A percentile compares a stretch with the other conserved stretches of the same genome.
Conservation (phyloP, 805 yeast genomes). For the Scheffersomyces coipomensis region DNA sequence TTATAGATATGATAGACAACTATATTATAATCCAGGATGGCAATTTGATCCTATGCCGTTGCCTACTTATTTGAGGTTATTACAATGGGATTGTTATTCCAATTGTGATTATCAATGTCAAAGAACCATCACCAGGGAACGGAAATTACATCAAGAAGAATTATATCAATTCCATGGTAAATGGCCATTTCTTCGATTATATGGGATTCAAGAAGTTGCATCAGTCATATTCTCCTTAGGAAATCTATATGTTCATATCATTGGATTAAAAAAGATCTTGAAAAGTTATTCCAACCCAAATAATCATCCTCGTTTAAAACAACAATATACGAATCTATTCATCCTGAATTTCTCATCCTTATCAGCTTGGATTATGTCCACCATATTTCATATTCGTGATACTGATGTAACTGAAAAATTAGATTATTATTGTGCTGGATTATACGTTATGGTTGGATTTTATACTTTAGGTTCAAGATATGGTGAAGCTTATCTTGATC, state of each 20-base stretch:
- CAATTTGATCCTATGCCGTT: conserved; percentile 39
- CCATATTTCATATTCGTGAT: conserved; percentile 88
- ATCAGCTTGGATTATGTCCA: conserved; percentile 85
- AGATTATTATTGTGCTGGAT: conserved; percentile 92
- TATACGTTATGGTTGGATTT: conserved; percentile 78
- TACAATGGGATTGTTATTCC: conserved; percentile 73
- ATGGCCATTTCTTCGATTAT: conserved; percentile 85
- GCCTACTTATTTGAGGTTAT: conserved; percentile 36
- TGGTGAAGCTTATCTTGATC: conserved; percentile 52
- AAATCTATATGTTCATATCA: conserved; percentile 47
- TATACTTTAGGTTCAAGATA: conserved; percentile 64
- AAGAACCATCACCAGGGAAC: conserved; percentile 59
- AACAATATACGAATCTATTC: conserved; percentile 31
- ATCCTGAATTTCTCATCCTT: conserved; percentile 62
- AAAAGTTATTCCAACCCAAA: not conserved
- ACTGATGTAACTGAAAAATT: conserved; percentile 73
- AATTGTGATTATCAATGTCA: conserved; percentile 96
- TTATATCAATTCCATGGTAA: conserved; percentile 91
- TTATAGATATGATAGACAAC: conserved; percentile 11
- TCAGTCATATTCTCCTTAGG: conserved; percentile 75
- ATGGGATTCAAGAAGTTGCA: conserved; percentile 84
- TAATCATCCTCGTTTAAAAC: conserved; percentile 6
- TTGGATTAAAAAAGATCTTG: conserved; percentile 37
- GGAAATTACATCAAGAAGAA: conserved; percentile 48
- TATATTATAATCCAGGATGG: conserved; percentile 29